A percentile compares a stretch with the other conserved stretches of the same genome.
phyloP scores from a whole-genome alignment of 148 eudicot genomes.

The Pharnaceum exiguum region DNA sequence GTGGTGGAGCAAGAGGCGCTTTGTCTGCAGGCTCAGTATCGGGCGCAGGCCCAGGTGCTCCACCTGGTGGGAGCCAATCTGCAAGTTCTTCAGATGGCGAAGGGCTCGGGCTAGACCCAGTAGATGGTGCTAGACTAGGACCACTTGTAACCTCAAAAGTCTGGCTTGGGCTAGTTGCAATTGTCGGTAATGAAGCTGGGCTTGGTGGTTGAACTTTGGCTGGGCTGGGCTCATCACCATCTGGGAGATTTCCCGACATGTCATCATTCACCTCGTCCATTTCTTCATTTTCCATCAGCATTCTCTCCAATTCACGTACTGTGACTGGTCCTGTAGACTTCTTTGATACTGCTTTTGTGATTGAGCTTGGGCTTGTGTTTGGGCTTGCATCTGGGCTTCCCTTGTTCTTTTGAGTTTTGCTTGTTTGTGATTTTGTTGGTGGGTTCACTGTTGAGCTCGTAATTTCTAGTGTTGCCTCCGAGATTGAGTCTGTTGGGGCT shows the following conservation, averaged over 20 bases:
- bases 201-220: slow-evolving; percentile 6
- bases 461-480: not conserved
- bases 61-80: slow-evolving; percentile 22
- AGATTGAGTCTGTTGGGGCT: not conserved
- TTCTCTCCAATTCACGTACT: not conserved
- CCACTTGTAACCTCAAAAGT: too few species aligned
- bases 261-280: slow-evolving; percentile 13
- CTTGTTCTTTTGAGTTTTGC: not conserved
- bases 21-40: slow-evolving; percentile 16
- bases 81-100: slow-evolving; percentile 10
- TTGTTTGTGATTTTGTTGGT: not conserved
- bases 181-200: slow-evolving; percentile 1
- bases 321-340: not conserved
- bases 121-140: slow-evolving; percentile 6
- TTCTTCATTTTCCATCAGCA: slow-evolving; percentile 14
- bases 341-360: not conserved
- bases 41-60: slow-evolving; percentile 7
- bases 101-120: not conserved
- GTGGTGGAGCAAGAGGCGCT: slow-evolving; percentile 6
- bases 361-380: not conserved
- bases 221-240: slow-evolving; percentile 33
- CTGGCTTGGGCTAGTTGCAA: not conserved
- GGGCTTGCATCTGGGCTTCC: not conserved
- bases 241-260: slow-evolving; percentile 29
- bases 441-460: not conserved